Base-by-base conservation (phyloP, 192 early-diverging fungal genomes). In the Thoreauomyces humboldtii region DNA sequence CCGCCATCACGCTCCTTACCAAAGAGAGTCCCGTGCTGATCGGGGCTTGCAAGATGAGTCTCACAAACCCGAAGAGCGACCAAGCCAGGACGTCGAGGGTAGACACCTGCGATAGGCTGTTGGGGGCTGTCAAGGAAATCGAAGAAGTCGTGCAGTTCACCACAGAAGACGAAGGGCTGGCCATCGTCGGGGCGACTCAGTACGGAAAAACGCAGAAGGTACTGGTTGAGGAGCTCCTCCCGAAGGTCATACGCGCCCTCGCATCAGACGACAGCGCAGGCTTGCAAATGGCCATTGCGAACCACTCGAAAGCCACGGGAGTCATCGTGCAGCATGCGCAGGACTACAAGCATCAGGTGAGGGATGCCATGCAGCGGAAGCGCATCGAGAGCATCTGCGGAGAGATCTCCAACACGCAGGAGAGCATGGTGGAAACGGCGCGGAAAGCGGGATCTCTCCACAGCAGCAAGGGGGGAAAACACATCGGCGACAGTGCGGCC, bases 11-110 rank as follows among this genome's bases (percentile, higher is more conserved):
- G 5, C 37, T 51, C 2, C 29, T 76, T 11, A 61, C 53, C 2
- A 70, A 55, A 12, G 71, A 75, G 48, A 76, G 73, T 54, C 71
- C 74, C 0, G 21, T 76, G 21, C 41, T 80, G 47, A 54, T 80
- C 28, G 55, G 58, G 0, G 56, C 72, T 7, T 76, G 70, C 55
- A 70, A 67, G 34, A 35, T 75, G 19, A 51, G 44, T 14, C 36
- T 74, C 17, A 47, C 48, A 32, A 31, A 59, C 6, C 47, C 67
- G 2, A 59, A 59, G 32, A 45, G 34, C 22, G 54, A 65, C 32
- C 44, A 28, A 17, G 52, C 55, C 24, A 69, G 58, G 25, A n/a
- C 25, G 0, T 17, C 53, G 14, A 17, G 19, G 9, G 46, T 21
- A 22, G 41, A 37, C 15, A 43, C 57, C 0, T 71, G 62, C 37